Evolutionary conservation across 805 yeast species (phyloP), one percentile per base, ranked within the genome.

Genomic region (Metschnikowia colocasiae): DNA sequence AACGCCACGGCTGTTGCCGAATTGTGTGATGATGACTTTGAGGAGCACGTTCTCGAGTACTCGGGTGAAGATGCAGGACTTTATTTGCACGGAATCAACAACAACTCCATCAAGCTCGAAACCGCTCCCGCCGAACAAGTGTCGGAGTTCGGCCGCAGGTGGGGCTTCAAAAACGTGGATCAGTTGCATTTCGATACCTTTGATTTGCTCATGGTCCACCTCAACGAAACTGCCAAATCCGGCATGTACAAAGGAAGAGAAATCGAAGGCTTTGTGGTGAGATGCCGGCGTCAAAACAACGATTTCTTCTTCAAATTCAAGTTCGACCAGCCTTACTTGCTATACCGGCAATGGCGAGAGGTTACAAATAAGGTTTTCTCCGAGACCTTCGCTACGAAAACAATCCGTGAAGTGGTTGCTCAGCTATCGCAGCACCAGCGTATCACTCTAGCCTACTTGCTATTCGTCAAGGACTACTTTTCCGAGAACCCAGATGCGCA

Each of bases 311-410:
- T 90, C 79, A 94, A 94, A 67, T 94, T 73, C 70, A 94, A 94
- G 65, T 94, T 94, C 63, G 96, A 90, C 55, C 96, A 94, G 66
- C 99, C 99, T 0, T 94, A 94, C 61, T 68, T 90, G 38, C 76
- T 94, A 76, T 94, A 90, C 64, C 76, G 99, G 49, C 87, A 86
- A 57, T 81, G 95, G 79, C 76, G 99, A 54, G 98, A 94, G 59
- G 86, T 82, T 1, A 89, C 97, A 0, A 83, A 79, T 59, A 70
- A 69, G 37, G 78, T 78, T 50, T 73, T 86, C 8, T 48, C 58
- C 0, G 63, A 64, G 1, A 68, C 68, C 13, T 59, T 59, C 2
- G 53, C 44, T 7, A 49, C 52, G 19, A 40, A 50, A 16, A 54
- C 52, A 27, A 34, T 54, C 60, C 64, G 54, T 46, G 59, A 55